Evolutionary conservation across 129 eudicot genomes (phyloP), one percentile per base, ranked within the genome.

Genomic region (Flaveria brownii): DNA sequence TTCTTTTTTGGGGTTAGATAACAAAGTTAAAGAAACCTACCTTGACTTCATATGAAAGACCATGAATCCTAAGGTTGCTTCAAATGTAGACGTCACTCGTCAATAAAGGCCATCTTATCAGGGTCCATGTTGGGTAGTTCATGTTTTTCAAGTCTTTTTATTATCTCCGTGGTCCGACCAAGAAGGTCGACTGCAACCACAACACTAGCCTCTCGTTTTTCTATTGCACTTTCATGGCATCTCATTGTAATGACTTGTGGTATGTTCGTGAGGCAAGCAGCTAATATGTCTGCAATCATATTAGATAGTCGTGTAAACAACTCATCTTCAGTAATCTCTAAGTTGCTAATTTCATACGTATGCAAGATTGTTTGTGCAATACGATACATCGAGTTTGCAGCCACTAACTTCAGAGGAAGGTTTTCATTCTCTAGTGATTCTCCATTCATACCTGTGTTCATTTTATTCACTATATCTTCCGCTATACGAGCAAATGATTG

Each of bases 211-310:
- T 42, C 72, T 42, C 52, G 30, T 66, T 66, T 66, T 41, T 66
- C 51, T 33, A 67, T 67, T 4, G 45, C 52, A 17, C 28, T 67
- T 41, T 67, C 52, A 18, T 9, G 52, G 16, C 16, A 67, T 42
- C 3, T 67, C 52, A 9, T 67, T 67, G 1, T 1, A 9, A 67
- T 8, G n/a, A 67, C 72, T 67, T 3, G 5, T 17, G 54, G 72
- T 67, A 67, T 17, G 52, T 67, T 42, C 54, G 72, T 67, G 54
- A 67, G 13, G 52, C 72, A 67, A 41, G 71, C 71, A 39, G 28
- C 42, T 0, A 66, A 0, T 66, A 66, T 66, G 49, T n/a, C 52
- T 3, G 28, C 71, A 66, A 66, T 66, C 71, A 66, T 66, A n/a
- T 2, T 9, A 39, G 47, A 36, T 43, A 68, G 12, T 36, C 22